Evolutionary conservation across 2,329 filamentous ascomycete genomes (phyloP).

Genomic region (Microsporum audouinii): DNA sequence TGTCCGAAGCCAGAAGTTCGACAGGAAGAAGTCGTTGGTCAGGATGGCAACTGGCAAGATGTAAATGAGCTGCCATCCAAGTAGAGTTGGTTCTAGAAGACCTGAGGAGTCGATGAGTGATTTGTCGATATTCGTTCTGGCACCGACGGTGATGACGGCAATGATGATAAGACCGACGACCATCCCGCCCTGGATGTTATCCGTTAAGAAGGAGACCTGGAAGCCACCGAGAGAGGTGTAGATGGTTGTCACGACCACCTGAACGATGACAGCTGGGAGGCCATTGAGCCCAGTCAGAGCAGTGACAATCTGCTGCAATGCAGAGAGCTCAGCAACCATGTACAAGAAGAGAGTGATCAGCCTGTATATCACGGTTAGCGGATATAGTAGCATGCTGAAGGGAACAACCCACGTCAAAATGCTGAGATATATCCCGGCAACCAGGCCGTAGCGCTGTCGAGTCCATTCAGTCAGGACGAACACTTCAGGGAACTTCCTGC

Average conservation of each 20-base stretch:
- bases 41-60: slow-evolving; percentile 70
- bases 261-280: slow-evolving; percentile 63
- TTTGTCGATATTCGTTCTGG: slow-evolving; percentile 59
- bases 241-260: slow-evolving; percentile 66
- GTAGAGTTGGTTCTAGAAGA: slow-evolving; percentile 54
- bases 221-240: slow-evolving; percentile 78
- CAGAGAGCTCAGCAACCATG: slow-evolving; percentile 75
- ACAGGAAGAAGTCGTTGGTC: slow-evolving; percentile 80
- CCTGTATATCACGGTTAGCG: slow-evolving; percentile 20
- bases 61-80: slow-evolving; percentile 79
- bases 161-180: slow-evolving; percentile 64
- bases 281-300: slow-evolving; percentile 63
- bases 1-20: slow-evolving; percentile 72
- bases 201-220: slow-evolving; percentile 71
- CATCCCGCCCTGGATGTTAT: slow-evolving; percentile 71
- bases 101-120: slow-evolving; percentile 57
- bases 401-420: slow-evolving; percentile 48
- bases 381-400: neutral
- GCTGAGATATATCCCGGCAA: slow-evolving; percentile 62
- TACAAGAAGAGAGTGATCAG: slow-evolving; percentile 74
- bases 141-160: slow-evolving; percentile 65
- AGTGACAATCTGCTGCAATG: slow-evolving; percentile 65
- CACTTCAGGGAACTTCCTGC: slow-evolving; percentile 67
- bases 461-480: slow-evolving; percentile 82
- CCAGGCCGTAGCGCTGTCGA: slow-evolving; percentile 60